These are phyloP conservation scores for Cercospora beticola DNA, from an alignment of 2,329 filamentous ascomycete genomes.

Conservation along the genomic window DNA sequence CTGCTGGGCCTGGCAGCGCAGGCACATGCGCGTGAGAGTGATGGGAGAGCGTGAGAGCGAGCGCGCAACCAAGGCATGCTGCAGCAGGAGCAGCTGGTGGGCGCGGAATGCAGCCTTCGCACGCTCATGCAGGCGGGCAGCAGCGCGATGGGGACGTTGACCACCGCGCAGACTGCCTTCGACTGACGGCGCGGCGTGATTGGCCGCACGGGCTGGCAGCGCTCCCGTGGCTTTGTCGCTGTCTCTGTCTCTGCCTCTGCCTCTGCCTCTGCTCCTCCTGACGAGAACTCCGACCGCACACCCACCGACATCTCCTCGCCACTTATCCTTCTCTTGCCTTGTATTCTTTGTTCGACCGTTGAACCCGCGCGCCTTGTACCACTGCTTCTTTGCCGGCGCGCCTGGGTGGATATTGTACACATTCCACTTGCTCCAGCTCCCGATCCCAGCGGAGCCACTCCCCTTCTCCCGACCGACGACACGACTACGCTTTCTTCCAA, in stretches of 20 bases:
- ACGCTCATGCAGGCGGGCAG: not conserved
- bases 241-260: not conserved
- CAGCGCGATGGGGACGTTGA: not conserved
- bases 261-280: not conserved
- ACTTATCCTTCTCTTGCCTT: not conserved
- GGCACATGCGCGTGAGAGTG: not conserved
- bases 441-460: not conserved
- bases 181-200: not conserved
- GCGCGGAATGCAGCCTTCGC: not conserved
- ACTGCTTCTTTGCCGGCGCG: not conserved
- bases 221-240: not conserved
- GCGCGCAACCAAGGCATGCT: not conserved
- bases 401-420: not conserved
- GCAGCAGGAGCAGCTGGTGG: not conserved
- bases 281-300: not conserved
- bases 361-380: not conserved
- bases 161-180: not conserved
- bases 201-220: not conserved
- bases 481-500: not conserved
- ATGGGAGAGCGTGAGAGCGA: not conserved
- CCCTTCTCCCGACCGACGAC: not conserved
- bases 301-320: not conserved
- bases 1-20: not conserved
- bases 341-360: conserved; percentile 1
- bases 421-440: not conserved